Percentiles rank a stretch among this genome's conserved stretches.
Evolutionary conservation across 768 basidiomycete genomes (phyloP).

Genomic region (Lactarius hatsudake): DNA sequence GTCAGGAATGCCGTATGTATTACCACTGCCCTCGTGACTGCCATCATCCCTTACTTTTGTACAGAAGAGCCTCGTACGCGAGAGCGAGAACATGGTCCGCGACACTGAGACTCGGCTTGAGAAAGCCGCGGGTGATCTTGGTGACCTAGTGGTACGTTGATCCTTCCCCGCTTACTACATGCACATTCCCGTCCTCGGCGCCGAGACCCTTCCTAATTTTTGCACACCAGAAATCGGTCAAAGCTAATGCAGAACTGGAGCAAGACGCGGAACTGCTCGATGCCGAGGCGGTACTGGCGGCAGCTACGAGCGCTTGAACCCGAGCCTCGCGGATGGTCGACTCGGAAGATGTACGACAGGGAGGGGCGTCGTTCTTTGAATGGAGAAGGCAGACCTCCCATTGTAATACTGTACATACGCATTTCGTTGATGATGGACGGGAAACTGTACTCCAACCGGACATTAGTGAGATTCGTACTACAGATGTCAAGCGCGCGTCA

Average conservation of each 20-base stretch:
- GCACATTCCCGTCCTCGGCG: background rate
- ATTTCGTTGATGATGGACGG: background rate
- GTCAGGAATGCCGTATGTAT: constrained; percentile 66
- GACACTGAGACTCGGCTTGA: constrained; percentile 63
- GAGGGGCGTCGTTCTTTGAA: background rate
- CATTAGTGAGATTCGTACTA: background rate
- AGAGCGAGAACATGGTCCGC: constrained; percentile 77
- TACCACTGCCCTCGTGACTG: background rate
- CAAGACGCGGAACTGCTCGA: constrained; percentile 36
- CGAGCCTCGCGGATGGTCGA: background rate
- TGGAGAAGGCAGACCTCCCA: background rate
- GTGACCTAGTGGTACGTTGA: constrained; percentile 62
- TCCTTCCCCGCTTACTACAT: background rate
- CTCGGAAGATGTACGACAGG: background rate
- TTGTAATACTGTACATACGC: background rate
- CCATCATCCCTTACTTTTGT: background rate
- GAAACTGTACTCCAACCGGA: background rate
- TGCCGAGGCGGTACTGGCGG: constrained; percentile 58
- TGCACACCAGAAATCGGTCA: constrained; percentile 41
- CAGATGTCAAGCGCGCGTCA: too few relatives aligned
- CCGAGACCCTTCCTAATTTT: background rate
- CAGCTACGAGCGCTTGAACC: constrained; percentile 29
- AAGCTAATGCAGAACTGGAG: constrained; percentile 40
- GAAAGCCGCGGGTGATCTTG: constrained; percentile 59
- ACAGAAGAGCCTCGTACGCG: constrained; percentile 45